A percentile compares a stretch with the other conserved stretches of the same genome.
Evolutionary conservation across 257 asterid genomes (phyloP).

Genomic region (Solanum bukasovii): DNA sequence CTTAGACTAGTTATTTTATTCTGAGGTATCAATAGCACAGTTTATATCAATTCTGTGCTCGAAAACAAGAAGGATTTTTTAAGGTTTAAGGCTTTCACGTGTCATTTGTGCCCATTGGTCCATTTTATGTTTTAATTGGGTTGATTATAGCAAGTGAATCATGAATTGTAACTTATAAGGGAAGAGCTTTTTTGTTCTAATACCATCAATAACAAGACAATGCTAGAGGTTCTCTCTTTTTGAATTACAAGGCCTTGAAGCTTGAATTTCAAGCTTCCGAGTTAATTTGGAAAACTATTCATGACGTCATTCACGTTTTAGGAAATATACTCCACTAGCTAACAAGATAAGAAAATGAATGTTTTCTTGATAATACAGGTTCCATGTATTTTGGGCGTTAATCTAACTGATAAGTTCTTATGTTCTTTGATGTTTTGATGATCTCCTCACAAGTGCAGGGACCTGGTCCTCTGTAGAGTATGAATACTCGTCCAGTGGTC

Average conservation of each 20-base stretch:
- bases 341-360: not conserved
- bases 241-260: not conserved
- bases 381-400: slow-evolving; percentile 81
- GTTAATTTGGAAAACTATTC: not conserved
- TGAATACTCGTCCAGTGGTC: no score
- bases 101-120: not conserved
- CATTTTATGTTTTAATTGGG: not conserved
- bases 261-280: not conserved
- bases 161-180: not conserved
- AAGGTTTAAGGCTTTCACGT: not conserved
- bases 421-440: no score
- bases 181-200: not conserved
- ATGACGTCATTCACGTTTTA: not conserved
- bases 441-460: no score
- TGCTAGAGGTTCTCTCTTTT: not conserved
- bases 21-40: not conserved
- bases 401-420: slow-evolving; percentile 58
- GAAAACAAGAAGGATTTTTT: not conserved
- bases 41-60: not conserved
- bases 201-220: not conserved
- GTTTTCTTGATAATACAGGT: slow-evolving; percentile 36
- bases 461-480: no score
- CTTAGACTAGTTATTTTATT: not conserved
- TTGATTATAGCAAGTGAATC: not conserved
- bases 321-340: not conserved